Conservation (phyloP, 225 moss, liverwort and hornwort species). For the Antitrichia curtipendula region DNA sequence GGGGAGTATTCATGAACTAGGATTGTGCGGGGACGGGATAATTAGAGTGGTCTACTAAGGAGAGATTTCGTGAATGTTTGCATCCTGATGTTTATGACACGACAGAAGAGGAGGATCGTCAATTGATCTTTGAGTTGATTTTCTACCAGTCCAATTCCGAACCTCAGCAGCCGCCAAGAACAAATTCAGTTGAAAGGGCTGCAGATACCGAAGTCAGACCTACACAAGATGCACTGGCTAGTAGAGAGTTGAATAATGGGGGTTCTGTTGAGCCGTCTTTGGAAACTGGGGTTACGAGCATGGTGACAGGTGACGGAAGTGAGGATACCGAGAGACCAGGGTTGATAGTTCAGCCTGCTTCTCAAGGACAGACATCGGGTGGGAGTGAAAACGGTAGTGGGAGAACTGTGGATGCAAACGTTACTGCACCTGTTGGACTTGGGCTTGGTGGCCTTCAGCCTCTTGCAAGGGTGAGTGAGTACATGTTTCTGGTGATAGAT, state of each 20-base stretch:
- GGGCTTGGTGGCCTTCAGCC: conserved; percentile 88
- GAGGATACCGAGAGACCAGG: conserved; percentile 15
- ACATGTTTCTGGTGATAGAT: background rate
- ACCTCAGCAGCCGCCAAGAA: conserved; percentile 13
- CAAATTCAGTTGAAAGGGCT: conserved; percentile 12
- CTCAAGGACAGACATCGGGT: conserved; percentile 4
- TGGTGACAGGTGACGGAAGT: conserved; percentile 29
- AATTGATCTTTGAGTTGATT: conserved; percentile 29
- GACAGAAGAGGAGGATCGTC: background rate
- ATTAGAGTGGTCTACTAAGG: background rate
- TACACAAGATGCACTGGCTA: conserved; percentile 16
- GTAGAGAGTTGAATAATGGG: conserved; percentile 14
- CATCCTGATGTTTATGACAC: background rate
- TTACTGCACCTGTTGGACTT: conserved; percentile 63
- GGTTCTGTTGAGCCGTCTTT: background rate
- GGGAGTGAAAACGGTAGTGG: conserved; percentile 23
- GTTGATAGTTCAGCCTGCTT: background rate
- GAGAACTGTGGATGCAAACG: background rate
- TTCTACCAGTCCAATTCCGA: conserved; percentile 35
- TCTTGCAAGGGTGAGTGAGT: conserved; percentile 67
- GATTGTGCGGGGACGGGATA: background rate
- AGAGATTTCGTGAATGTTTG: background rate
- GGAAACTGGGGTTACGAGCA: conserved; percentile 29
- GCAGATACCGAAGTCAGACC: conserved; percentile 24
- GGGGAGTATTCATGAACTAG: background rate